phyloP scores from a whole-genome alignment of 371 early-diverging fungal species.

The Saksenaea vasiformis region DNA sequence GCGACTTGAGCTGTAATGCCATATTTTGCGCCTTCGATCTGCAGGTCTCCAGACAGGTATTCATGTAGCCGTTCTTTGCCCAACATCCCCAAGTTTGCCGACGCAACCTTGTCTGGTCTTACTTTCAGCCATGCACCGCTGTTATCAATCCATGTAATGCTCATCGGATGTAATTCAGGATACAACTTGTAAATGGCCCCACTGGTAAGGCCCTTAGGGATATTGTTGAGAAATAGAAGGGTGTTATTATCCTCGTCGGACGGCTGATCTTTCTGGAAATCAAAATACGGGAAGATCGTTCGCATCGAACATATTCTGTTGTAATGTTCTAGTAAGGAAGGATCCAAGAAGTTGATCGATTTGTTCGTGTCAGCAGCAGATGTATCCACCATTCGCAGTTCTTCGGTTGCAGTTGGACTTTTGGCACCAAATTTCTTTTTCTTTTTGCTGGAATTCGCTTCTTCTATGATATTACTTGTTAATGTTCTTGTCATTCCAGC shows the following conservation, averaged over 20 bases:
- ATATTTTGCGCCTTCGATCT: conserved; percentile 17
- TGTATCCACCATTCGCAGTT: conserved; percentile 8
- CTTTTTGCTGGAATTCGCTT: conserved; percentile 10
- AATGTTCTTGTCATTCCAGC: not conserved
- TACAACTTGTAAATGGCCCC: conserved; percentile 46
- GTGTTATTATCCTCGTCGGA: conserved; percentile 32
- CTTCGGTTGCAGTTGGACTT: conserved; percentile 14
- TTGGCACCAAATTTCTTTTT: conserved; percentile 18
- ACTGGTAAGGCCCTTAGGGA: conserved; percentile 38
- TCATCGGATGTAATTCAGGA: conserved; percentile 36
- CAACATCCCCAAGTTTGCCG: conserved; percentile 28
- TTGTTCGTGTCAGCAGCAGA: too few species aligned
- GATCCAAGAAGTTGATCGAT: conserved; percentile 10
- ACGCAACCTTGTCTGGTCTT: conserved; percentile 27
- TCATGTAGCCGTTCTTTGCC: conserved; percentile 26
- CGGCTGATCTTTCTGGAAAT: conserved; percentile 44
- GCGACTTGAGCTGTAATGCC: conserved; percentile 41
- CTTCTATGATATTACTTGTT: not conserved
- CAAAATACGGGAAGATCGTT: conserved; percentile 45
- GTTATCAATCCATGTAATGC: conserved; percentile 46
- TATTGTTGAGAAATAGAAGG: conserved; percentile 44
- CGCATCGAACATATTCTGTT: conserved; percentile 54
- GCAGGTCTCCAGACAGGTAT: conserved; percentile 24
- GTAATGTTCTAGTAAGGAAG: conserved; percentile 33
- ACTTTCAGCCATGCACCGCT: conserved; percentile 48